Evolutionary conservation across 129 eudicot genomes (phyloP).

Genomic region (Centella asiatica): DNA sequence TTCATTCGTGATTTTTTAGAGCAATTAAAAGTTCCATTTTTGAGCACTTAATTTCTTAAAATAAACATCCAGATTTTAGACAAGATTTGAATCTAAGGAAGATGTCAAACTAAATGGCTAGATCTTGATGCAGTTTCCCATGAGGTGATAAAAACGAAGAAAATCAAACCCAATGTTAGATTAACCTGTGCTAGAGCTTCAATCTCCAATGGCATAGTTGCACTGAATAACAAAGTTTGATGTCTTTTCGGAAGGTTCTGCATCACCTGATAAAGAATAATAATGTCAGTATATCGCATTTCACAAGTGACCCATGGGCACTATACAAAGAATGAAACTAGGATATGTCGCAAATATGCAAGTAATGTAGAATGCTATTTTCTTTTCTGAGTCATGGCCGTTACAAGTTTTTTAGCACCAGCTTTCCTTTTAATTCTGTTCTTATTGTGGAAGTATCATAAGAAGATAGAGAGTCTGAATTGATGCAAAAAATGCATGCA

Average conservation of each 20-base stretch:
- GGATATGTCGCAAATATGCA: background rate
- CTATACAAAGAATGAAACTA: too few relatives aligned
- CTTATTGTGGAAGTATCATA: background rate
- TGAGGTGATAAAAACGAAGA: background rate
- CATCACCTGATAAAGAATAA: constrained; percentile 51
- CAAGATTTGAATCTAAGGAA: background rate
- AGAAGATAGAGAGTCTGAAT: too few relatives aligned
- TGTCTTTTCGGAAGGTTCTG: constrained; percentile 68
- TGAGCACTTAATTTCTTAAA: too few relatives aligned
- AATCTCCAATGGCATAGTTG: constrained; percentile 91
- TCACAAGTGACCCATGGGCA: too few relatives aligned
- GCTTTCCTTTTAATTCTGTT: background rate
- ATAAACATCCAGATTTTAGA: background rate
- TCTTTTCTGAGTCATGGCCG: background rate
- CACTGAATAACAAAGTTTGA: constrained; percentile 76
- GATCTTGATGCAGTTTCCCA: background rate
- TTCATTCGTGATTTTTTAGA: too few relatives aligned
- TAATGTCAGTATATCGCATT: background rate
- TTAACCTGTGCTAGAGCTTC: constrained; percentile 79
- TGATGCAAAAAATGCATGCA: too few relatives aligned
- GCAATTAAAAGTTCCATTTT: too few relatives aligned
- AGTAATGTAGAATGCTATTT: background rate
- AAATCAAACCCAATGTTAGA: background rate
- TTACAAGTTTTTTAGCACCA: background rate
- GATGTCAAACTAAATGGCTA: background rate